phyloP scores from a whole-genome alignment of 441 rosid species.

The Adansonia madagascariensis region DNA sequence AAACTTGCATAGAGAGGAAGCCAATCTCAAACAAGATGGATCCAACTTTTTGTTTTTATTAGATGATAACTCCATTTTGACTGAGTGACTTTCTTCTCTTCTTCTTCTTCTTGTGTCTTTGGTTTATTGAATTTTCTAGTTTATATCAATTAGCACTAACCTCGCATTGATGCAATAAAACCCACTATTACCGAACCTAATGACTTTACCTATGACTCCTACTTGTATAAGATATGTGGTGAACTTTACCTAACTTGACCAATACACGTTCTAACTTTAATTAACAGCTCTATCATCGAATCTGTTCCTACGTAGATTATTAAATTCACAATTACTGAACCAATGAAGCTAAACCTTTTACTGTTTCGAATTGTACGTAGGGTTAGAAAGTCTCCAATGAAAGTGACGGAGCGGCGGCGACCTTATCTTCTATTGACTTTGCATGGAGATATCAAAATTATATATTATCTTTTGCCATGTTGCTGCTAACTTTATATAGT shows the following conservation, averaged over 20 bases:
- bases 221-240: neutral
- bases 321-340: neutral
- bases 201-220: neutral
- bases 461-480: neutral
- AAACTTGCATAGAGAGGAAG: no score
- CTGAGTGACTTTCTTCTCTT: neutral
- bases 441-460: neutral
- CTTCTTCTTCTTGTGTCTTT: neutral
- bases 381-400: neutral
- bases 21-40: neutral
- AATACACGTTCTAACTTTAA: neutral
- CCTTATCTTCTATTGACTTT: conserved; percentile 3
- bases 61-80: neutral
- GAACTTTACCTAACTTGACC: neutral
- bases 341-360: neutral
- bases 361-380: neutral
- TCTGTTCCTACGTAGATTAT: neutral
- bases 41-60: neutral
- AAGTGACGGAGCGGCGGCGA: neutral
- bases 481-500: neutral
- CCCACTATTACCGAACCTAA: neutral
- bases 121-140: neutral
- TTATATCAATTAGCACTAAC: neutral
- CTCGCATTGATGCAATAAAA: neutral
- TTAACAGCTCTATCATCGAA: neutral